These are phyloP conservation scores for Candida sanyaensis DNA, from an alignment of 1,139 yeast genomes.

Conservation along the genomic window DNA sequence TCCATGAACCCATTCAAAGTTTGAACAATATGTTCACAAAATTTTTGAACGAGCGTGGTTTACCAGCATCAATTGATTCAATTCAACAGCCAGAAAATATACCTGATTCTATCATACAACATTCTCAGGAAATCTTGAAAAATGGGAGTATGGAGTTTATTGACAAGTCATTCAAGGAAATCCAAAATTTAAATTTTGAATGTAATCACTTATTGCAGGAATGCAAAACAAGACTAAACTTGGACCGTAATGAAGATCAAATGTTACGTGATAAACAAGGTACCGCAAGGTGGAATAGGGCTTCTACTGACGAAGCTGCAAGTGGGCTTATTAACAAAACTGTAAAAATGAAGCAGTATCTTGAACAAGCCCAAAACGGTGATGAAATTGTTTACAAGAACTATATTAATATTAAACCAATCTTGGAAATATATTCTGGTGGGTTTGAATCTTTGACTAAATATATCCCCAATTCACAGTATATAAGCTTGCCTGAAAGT, in stretches of 20 bases:
- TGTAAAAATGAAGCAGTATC: conserved; percentile 46
- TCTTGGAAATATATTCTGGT: conserved; percentile 46
- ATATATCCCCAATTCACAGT: conserved; percentile 53
- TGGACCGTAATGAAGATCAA: conserved; percentile 60
- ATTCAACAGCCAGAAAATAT: conserved; percentile 62
- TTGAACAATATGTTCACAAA: conserved; percentile 50
- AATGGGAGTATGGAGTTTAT: conserved; percentile 55
- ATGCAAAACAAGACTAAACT: conserved; percentile 46
- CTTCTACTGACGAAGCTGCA: conserved; percentile 40
- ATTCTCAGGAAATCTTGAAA: conserved; percentile 55
- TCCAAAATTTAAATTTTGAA: conserved; percentile 42
- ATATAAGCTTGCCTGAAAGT: conserved; percentile 41
- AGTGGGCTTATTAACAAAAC: conserved; percentile 39
- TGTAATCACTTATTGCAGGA: conserved; percentile 42
- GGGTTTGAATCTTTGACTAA: conserved; percentile 41
- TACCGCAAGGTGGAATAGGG: conserved; percentile 50
- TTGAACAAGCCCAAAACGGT: conserved; percentile 61
- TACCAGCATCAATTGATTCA: conserved; percentile 68
- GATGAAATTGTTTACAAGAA: conserved; percentile 54
- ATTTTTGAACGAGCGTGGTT: conserved; percentile 43
- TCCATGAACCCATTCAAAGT: conserved; percentile 53
- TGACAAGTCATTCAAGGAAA: conserved; percentile 45
- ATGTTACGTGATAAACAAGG: conserved; percentile 51
- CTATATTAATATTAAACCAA: conserved; percentile 43
- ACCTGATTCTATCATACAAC: conserved; percentile 58